Conservation (phyloP, 129 eudicot genomes). For the Arctium minus region DNA sequence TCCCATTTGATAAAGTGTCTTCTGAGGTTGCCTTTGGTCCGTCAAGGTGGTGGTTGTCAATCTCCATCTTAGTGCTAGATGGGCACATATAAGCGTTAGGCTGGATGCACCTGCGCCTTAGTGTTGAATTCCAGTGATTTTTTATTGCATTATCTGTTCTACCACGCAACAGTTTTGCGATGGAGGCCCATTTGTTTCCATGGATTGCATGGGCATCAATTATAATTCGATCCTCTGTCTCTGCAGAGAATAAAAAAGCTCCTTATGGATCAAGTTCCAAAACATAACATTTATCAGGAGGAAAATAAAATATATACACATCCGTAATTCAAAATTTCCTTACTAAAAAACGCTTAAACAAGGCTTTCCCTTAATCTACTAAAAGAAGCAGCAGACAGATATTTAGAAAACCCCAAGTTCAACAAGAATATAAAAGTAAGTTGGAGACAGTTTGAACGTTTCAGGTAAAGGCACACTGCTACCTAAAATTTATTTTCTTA, state of each 20-base stretch:
- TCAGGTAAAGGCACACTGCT: not conserved
- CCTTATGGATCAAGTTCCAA: not conserved
- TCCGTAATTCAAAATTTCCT: not conserved
- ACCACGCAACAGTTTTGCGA: constrained; percentile 77
- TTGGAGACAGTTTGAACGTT: not conserved
- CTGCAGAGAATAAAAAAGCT: constrained; percentile 34
- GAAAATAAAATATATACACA: not conserved
- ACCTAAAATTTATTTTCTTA: not conserved
- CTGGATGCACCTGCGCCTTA: constrained; percentile 42
- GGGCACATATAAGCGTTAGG: not conserved
- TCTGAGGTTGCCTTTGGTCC: constrained; percentile 40
- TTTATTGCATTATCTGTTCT: constrained; percentile 88
- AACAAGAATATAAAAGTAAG: not conserved
- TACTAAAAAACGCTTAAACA: not conserved
- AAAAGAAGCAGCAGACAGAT: not conserved
- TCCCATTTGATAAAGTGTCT: constrained; percentile 44
- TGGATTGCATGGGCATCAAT: constrained; percentile 63
- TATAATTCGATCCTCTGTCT: constrained; percentile 67
- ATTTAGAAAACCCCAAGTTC: not conserved
- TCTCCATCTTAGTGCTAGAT: not conserved
- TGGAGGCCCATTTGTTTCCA: constrained; percentile 92
- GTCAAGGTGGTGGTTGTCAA: constrained; percentile 27
- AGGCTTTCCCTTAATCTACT: not conserved
- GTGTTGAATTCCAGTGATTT: constrained; percentile 91
- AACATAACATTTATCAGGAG: not conserved